Evolutionary conservation across 768 basidiomycete species (phyloP), one percentile per base, ranked within the genome.

Genomic region (Hericium coralloides): DNA sequence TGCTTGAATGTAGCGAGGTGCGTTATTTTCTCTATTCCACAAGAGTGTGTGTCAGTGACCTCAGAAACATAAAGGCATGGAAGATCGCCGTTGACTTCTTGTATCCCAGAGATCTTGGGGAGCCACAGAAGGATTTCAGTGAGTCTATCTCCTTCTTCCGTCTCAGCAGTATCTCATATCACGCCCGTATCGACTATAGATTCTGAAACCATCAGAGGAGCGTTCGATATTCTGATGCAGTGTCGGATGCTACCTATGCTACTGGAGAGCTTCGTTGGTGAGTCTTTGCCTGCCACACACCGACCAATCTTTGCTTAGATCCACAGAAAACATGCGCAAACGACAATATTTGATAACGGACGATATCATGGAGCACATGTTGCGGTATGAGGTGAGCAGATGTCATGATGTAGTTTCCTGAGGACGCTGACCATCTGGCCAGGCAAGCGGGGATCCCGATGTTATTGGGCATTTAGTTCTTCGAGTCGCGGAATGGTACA

Each of bases 181-280:
- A 45, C 17, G 23, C 18, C 10, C 20, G 5, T 54, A 26, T 52
- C 49, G 6, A 37, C 14, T 26, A 77, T 83, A 84, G 65, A 70
- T 79, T 64, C 72, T 2, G 23, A 73, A 23, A 67, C 69, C 38
- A 75, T 86, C 5, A 74, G 76, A 48, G 72, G 70, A 14, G 84
- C 87, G 12, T 82, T 89, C 60, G 79, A 77, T 38, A 61, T 79
- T 7, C 72, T 91, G 37, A 80, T 79, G 58, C 76, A 78, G 59
- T 77, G 78, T 52, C 77, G 81, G 60, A 79, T 82, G 68, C 68
- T 89, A 17, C 79, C 84, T 10, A 77, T 79, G 51, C 71, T 89
- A 57, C 69, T 89, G 22, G 89, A 92, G 64, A 79, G 77, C 12
- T 90, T 87, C 65, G 76, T 90, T 25, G 85, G 89, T 88, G 53